Evolutionary conservation across 768 basidiomycete species (phyloP), one percentile per base, ranked within the genome.

Genomic region (Podaxis pistillaris): DNA sequence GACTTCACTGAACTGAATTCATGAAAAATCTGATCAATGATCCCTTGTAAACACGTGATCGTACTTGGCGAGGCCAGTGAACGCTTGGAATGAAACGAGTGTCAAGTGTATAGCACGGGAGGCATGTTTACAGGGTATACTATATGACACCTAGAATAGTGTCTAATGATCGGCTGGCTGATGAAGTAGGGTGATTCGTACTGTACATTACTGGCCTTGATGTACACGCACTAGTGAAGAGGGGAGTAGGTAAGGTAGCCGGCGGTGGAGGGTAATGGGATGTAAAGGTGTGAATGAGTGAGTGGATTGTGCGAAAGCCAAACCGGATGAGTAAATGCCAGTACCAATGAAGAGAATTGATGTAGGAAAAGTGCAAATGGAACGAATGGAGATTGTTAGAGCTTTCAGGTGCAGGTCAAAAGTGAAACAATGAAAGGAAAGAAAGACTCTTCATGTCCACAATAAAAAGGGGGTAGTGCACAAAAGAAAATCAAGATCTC

Each of bases 401-500:
- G 22, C 17, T 46, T 19, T n/a, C 7, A 46, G 7, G 7, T 46
- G 44, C 44, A 19, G 15, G 17, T 19, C 17, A 17, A 17, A 4
- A 46, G 19, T 46, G 44, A n/a, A 15, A 46, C 19, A 46, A 46
- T n/a, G 17, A 41, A 41, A 41, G 40, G 12, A 19, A 46, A 46
- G 41, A n/a, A n/a, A 44, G 19, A 17, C 7, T 33, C 30, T 46
- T 46, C 44, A 17, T 46, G 44, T 50, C 49, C 24, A 11, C 54
- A 38, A 40, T n/a, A 11, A 41, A 56, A n/a, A 22, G 2, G 24
- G n/a, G 40, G n/a, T 24, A 59, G 5, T 38, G 37, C 58, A 59
- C 49, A 36, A 62, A 60, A 57, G 46, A 41, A 60, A 53, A 37
- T 4, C 7, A 37, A 59, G 30, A 54, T 62, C 56, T 28, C 62